A percentile compares a stretch with the other conserved stretches of the same genome.
phyloP scores from a whole-genome alignment of 2,329 filamentous ascomycete species.

The Beauveria rudraprayagi region DNA sequence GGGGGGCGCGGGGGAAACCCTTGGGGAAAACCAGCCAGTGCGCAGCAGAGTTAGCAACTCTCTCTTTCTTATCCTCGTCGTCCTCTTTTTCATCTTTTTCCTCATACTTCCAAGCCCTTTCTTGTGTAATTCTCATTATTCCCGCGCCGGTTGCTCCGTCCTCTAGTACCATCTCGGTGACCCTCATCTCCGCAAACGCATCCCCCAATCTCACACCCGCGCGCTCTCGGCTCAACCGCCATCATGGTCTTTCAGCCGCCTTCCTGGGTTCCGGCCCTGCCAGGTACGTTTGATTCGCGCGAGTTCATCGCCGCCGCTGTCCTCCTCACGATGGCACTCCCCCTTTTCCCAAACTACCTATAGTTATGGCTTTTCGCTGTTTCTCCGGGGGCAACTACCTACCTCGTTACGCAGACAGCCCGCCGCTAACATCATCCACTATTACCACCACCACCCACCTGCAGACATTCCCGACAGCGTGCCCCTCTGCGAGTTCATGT shows the following conservation, averaged over 20 bases:
- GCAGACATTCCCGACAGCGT: conserved; percentile 63
- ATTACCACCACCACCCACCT: neutral
- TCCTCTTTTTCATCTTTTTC: neutral
- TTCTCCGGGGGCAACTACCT: too few relatives aligned
- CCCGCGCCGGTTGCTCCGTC: too few relatives aligned
- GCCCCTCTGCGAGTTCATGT: conserved; percentile 69
- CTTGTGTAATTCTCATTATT: too few relatives aligned
- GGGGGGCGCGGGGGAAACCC: too few relatives aligned
- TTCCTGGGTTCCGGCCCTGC: conserved; percentile 51
- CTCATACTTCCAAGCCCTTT: neutral
- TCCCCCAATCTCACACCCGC: neutral
- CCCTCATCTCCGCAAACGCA: neutral
- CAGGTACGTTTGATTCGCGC: conserved; percentile 31
- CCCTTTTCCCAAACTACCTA: too few relatives aligned
- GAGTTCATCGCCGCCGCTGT: neutral
- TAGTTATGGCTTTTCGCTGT: too few relatives aligned
- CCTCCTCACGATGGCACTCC: too few relatives aligned
- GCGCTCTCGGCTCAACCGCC: neutral
- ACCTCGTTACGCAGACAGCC: neutral
- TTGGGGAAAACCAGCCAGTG: too few relatives aligned
- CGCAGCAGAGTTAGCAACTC: neutral
- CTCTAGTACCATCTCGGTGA: too few relatives aligned
- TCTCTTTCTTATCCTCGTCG: neutral
- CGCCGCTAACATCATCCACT: neutral
- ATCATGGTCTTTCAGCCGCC: conserved; percentile 52